phyloP scores from a whole-genome alignment of 441 rosid species.

The Geranium incanum region DNA sequence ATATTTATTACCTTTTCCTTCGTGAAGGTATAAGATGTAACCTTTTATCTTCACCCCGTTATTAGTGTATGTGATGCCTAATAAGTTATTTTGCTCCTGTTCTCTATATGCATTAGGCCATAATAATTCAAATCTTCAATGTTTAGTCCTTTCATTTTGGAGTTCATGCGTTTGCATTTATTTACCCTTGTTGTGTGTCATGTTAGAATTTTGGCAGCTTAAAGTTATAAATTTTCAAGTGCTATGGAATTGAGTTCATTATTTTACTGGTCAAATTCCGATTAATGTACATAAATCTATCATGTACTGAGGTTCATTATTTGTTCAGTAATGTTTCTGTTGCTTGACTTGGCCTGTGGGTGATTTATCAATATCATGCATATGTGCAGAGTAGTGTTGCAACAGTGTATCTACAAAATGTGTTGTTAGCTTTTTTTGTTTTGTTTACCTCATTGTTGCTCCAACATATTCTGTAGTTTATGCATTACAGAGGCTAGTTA shows the following conservation, averaged over 20 bases:
- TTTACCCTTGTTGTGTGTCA: no score
- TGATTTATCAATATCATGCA: not conserved
- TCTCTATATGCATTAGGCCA: not conserved
- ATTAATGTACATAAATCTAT: no score
- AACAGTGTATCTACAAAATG: not conserved
- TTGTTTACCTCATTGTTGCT: not conserved
- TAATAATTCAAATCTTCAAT: no score
- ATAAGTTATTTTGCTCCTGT: not conserved
- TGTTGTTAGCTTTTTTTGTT: not conserved
- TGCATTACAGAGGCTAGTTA: not conserved
- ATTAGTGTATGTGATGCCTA: constrained; percentile 3
- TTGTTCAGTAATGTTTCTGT: not conserved
- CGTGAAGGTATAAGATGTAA: not conserved
- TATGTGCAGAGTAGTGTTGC: not conserved
- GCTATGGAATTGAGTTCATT: no score
- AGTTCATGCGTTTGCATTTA: no score
- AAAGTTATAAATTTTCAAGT: no score
- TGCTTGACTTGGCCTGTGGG: not conserved
- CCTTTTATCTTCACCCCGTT: not conserved
- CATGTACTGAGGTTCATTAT: not conserved
- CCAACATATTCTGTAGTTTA: not conserved
- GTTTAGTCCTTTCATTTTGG: no score
- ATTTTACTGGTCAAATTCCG: no score
- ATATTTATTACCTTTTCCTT: not conserved
- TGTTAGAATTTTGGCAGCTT: no score